Conservation (phyloP, 768 basidiomycete species). For the Baorangia bicolor region DNA sequence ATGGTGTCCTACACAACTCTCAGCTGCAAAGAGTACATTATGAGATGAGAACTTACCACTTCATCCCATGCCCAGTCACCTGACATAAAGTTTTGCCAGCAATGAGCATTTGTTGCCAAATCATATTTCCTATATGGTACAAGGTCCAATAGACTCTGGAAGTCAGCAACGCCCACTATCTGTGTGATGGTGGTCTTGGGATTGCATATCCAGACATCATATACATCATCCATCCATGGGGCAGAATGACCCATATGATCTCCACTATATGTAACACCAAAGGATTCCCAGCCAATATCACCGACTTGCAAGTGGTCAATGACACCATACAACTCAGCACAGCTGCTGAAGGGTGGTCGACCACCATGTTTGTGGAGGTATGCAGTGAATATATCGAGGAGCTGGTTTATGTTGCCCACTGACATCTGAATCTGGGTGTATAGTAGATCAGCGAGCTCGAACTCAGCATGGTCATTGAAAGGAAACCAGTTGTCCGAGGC, state of each 20-base stretch:
- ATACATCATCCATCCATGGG: not conserved
- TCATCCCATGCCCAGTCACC: conserved; percentile 7
- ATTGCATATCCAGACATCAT: not conserved
- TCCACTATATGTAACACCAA: too few species aligned
- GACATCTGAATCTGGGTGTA: not conserved
- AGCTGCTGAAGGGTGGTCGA: too few species aligned
- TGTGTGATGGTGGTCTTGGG: not conserved
- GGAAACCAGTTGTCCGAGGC: not conserved
- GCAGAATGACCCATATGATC: not conserved
- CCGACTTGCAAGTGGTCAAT: not conserved
- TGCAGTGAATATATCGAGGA: not conserved
- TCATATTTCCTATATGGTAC: not conserved
- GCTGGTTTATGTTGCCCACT: not conserved
- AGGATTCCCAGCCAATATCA: too few species aligned
- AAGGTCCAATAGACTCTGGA: not conserved
- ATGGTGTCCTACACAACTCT: not conserved
- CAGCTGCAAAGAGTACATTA: too few species aligned
- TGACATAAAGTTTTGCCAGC: too few species aligned
- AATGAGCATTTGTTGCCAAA: not conserved
- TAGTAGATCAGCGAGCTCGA: not conserved
- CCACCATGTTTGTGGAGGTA: not conserved
- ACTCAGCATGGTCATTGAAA: not conserved
- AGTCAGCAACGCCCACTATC: not conserved
- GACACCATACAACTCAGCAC: not conserved
- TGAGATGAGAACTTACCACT: not conserved